Percentiles rank a stretch among this genome's conserved stretches.
Conservation (phyloP, 306 rosid genomes). For the Albizia julibrissin region DNA sequence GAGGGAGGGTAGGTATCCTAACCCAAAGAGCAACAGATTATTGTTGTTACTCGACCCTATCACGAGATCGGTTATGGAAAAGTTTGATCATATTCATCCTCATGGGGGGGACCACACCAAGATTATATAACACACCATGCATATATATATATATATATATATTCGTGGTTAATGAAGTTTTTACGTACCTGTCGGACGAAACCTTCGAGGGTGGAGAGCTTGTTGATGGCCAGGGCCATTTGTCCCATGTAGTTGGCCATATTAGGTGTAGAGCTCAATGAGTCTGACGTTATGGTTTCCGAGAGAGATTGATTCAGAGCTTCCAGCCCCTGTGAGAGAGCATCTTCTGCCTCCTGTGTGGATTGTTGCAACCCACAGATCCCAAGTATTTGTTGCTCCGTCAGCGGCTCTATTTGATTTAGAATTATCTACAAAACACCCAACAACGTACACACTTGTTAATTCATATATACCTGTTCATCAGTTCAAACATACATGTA, state of each 20-base stretch:
- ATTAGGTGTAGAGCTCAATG: slow-evolving; percentile 72
- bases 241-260: slow-evolving; percentile 97
- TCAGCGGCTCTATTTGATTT: slow-evolving; percentile 80
- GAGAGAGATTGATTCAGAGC: slow-evolving; percentile 76
- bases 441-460: background rate
- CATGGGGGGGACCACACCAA: slow-evolving; percentile 48
- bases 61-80: slow-evolving; percentile 43
- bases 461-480: background rate
- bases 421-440: slow-evolving; percentile 50
- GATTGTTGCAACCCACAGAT: slow-evolving; percentile 91
- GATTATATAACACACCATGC: too few species aligned
- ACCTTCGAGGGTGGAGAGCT: slow-evolving; percentile 82
- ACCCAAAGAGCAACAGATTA: slow-evolving; percentile 54
- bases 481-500: background rate
- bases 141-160: too few species aligned
- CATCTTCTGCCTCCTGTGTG: slow-evolving; percentile 81
- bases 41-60: slow-evolving; percentile 40
- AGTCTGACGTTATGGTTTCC: slow-evolving; percentile 77
- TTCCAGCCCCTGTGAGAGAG: slow-evolving; percentile 84
- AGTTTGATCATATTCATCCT: slow-evolving; percentile 1
- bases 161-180: background rate
- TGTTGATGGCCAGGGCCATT: slow-evolving; percentile 90
- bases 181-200: slow-evolving; percentile 84
- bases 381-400: slow-evolving; percentile 90
- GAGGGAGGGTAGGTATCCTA: slow-evolving; percentile 63